phyloP scores from a whole-genome alignment of 495 filamentous ascomycete species.

The Aspergillus baeticus region DNA sequence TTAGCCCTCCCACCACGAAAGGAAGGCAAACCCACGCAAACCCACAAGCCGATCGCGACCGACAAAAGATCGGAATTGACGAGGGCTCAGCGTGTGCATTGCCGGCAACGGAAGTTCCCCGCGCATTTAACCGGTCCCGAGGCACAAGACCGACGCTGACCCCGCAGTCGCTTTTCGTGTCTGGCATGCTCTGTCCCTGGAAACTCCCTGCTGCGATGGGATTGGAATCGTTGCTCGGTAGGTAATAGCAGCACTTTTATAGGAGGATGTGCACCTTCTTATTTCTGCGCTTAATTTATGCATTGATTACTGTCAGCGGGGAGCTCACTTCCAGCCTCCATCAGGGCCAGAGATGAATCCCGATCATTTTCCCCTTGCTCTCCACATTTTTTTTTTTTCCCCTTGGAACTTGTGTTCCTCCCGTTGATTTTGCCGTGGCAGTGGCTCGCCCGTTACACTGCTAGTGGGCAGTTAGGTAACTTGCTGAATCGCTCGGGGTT shows the following conservation, averaged over 20 bases:
- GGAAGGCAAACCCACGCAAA: neutral
- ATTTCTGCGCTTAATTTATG: too few species aligned
- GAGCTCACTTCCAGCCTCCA: too few species aligned
- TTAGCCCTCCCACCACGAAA: neutral
- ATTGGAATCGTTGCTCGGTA: neutral
- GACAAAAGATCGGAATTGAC: constrained; percentile 14
- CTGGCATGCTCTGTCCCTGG: constrained; percentile 11
- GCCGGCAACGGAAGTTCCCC: constrained; percentile 23
- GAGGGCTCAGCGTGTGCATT: too few species aligned
- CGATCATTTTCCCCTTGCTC: too few species aligned
- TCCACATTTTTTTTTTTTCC: too few species aligned
- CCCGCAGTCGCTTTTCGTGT: constrained; percentile 11
- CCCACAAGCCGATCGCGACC: constrained; percentile 13
- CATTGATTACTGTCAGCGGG: too few species aligned
- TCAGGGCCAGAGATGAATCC: too few species aligned
- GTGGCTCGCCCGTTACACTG: neutral
- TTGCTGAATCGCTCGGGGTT: neutral
- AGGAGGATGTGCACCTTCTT: too few species aligned
- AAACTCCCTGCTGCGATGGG: constrained; percentile 15
- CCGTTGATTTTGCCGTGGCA: too few species aligned
- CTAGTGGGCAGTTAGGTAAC: neutral
- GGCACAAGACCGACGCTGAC: constrained; percentile 11
- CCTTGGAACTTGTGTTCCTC: too few species aligned
- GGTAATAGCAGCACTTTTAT: too few species aligned
- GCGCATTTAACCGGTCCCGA: constrained; percentile 29